Evolutionary conservation across 345 rosid genomes (phyloP).

Genomic region (Pistacia atlantica): DNA sequence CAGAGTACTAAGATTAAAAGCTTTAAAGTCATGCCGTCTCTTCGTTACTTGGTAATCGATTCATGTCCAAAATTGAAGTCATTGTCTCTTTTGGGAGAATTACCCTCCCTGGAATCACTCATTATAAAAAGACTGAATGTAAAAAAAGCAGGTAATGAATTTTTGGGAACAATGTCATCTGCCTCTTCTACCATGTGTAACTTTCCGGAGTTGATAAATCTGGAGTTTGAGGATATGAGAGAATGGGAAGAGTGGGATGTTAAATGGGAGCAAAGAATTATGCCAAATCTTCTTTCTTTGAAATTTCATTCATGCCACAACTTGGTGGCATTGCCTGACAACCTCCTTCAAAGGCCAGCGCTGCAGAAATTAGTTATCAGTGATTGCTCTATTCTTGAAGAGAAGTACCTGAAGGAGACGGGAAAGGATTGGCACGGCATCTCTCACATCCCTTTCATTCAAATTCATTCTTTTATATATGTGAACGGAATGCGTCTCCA

Average conservation of each 20-base stretch:
- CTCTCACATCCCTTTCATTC: neutral
- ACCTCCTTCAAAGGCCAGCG: neutral
- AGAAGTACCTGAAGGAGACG: slow-evolving; percentile 5
- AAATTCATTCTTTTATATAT: neutral
- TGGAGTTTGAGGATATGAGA: neutral
- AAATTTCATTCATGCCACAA: neutral
- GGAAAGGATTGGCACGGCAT: neutral
- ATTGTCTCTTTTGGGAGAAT: neutral
- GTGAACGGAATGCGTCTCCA: neutral
- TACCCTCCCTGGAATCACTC: neutral
- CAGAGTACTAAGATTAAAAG: no score
- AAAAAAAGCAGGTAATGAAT: neutral
- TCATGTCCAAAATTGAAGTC: neutral
- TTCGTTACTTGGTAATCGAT: neutral
- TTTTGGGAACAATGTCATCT: neutral
- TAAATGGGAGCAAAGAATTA: neutral
- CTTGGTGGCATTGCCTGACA: neutral
- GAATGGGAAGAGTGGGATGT: neutral
- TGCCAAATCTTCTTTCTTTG: slow-evolving; percentile 14
- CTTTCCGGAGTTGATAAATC: neutral
- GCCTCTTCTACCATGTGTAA: neutral
- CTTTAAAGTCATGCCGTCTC: slow-evolving; percentile 14
- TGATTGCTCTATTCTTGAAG: neutral
- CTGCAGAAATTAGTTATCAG: neutral
- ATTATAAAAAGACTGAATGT: neutral